phyloP scores from a whole-genome alignment of 495 filamentous ascomycete genomes.

The Tuber magnatum region DNA sequence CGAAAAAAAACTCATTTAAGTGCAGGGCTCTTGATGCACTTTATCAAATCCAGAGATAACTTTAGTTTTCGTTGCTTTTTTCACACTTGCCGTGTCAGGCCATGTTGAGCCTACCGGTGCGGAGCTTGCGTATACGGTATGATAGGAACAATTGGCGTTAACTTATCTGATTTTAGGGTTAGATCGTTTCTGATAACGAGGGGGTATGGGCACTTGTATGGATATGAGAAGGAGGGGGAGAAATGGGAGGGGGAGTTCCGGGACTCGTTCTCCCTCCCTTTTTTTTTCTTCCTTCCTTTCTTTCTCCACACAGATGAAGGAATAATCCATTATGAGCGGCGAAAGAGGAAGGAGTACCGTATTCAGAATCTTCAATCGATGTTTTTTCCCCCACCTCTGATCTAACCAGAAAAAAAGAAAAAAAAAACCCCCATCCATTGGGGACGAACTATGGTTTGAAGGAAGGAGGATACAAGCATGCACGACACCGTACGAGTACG shows the following conservation, averaged over 20 bases:
- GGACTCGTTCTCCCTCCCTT: background rate
- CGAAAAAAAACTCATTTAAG: background rate
- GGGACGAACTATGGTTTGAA: background rate
- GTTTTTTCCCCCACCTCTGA: background rate
- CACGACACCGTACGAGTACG: background rate
- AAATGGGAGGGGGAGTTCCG: background rate
- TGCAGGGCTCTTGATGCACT: background rate
- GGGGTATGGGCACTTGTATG: background rate
- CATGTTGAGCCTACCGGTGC: background rate
- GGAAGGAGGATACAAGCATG: background rate
- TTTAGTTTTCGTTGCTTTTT: conserved; percentile 1
- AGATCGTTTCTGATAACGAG: background rate
- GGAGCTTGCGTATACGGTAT: background rate
- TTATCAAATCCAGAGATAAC: conserved; percentile 2
- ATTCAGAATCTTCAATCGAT: background rate
- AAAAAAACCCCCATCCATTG: too few relatives aligned
- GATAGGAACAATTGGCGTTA: background rate
- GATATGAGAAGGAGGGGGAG: background rate
- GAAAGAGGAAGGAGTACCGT: background rate
- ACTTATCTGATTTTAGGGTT: background rate
- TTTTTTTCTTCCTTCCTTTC: background rate
- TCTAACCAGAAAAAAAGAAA: too few relatives aligned
- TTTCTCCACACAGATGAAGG: background rate
- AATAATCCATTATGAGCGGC: background rate
- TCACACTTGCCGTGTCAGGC: background rate